phyloP scores from a whole-genome alignment of 2,329 filamentous ascomycete species.

The Zarea fungicola region DNA sequence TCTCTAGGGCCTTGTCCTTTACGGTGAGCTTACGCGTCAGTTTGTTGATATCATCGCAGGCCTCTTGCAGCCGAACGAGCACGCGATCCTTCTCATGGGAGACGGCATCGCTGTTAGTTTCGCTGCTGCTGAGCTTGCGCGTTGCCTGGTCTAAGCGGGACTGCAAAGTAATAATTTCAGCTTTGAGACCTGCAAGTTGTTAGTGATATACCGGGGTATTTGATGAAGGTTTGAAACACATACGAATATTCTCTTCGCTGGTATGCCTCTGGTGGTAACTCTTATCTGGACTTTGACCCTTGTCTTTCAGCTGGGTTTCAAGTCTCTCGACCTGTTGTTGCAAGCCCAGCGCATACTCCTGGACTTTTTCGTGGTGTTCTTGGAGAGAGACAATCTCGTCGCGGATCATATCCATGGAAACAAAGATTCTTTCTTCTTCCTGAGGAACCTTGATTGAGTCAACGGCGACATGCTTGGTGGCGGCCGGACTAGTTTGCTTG shows the following conservation, averaged over 20 bases:
- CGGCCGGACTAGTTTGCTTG: slow-evolving; percentile 29
- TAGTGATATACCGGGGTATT: neutral
- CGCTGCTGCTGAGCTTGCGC: slow-evolving; percentile 55
- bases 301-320: slow-evolving; percentile 42
- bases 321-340: slow-evolving; percentile 47
- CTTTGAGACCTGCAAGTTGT: slow-evolving; percentile 45
- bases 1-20: slow-evolving; percentile 38
- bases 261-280: neutral
- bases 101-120: slow-evolving; percentile 59
- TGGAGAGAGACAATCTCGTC: slow-evolving; percentile 52
- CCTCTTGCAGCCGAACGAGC: slow-evolving; percentile 55
- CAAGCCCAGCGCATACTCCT: slow-evolving; percentile 48
- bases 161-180: slow-evolving; percentile 55
- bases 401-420: slow-evolving; percentile 58
- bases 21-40: slow-evolving; percentile 38
- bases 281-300: slow-evolving; percentile 23
- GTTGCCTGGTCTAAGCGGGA: slow-evolving; percentile 57
- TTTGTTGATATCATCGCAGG: slow-evolving; percentile 52
- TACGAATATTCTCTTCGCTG: slow-evolving; percentile 4
- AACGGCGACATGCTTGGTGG: slow-evolving; percentile 40
- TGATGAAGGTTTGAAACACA: neutral
- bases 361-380: slow-evolving; percentile 51
- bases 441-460: slow-evolving; percentile 45
- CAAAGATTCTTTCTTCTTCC: slow-evolving; percentile 54
- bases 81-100: slow-evolving; percentile 61